Evolutionary conservation across 2,329 filamentous ascomycete genomes (phyloP).

Genomic region (Pyricularia sp.): DNA sequence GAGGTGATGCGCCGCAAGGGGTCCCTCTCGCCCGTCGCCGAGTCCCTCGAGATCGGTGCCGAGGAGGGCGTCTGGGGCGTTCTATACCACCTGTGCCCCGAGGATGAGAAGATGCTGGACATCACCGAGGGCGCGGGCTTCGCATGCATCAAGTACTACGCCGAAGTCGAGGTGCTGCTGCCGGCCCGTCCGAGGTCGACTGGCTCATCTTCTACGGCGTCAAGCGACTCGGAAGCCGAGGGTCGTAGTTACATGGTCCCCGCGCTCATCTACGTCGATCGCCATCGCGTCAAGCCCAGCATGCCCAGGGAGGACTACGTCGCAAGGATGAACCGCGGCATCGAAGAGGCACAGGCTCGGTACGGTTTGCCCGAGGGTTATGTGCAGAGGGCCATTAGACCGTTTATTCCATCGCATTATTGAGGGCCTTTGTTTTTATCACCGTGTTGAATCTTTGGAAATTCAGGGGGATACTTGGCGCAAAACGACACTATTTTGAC

Average conservation of each 20-base stretch:
- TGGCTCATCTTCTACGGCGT: neutral
- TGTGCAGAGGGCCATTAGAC: neutral
- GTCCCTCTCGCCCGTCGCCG: neutral
- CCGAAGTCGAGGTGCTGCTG: conserved; percentile 27
- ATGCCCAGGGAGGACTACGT: neutral
- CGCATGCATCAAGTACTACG: conserved; percentile 46
- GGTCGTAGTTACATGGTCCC: neutral
- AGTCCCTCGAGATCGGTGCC: neutral
- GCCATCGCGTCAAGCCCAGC: neutral
- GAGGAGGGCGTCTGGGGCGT: conserved; percentile 41
- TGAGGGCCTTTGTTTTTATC: neutral
- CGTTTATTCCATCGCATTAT: neutral
- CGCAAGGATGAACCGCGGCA: neutral
- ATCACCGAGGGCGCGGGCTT: conserved; percentile 49
- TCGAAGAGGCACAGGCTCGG: neutral
- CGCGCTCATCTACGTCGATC: neutral
- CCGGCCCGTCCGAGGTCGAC: neutral
- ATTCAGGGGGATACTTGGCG: neutral
- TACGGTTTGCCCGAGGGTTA: neutral
- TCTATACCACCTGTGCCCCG: conserved; percentile 37
- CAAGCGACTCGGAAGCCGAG: neutral
- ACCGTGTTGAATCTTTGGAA: neutral
- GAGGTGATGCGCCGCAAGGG: neutral
- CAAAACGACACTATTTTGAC: neutral
- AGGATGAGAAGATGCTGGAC: conserved; percentile 43